Base-by-base conservation (phyloP, 169 alveolate species). In the Plasmodium relictum region DNA sequence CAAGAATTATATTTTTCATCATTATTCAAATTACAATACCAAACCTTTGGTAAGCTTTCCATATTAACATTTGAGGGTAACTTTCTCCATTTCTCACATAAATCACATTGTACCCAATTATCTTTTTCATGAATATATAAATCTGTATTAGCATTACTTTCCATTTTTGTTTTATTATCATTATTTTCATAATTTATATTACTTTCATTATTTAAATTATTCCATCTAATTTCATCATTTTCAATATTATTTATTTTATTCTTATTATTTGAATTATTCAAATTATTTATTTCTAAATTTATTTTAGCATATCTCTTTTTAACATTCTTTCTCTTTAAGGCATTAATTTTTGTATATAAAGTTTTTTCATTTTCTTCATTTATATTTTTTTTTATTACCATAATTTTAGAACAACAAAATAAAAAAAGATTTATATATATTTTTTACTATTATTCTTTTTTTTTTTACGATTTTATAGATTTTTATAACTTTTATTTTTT, bases 51-150 rank as follows among this genome's bases (percentile, higher is more conserved):
- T 54, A 85, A 69, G 5, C 69, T 71, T 4, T 61, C 63, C 85
- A 85, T 71, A 54, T 71, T 73, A 50, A 48, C 61, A 59, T 85
- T 62, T 48, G 70, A 61, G 6, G 92, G 92, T 37, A 85, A 37
- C 6, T 70, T 68, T 61, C 92, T 58, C 92, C 92, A 85, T 69
- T 85, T 85, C 44, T 71, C 86, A 26, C 92, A 85, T 44, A 50
- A 61, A 44, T 85, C 92, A 73, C 92, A 85, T 69, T 85, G 92
- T 24, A 73, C 92, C 92, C 92, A 85, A 65, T 85, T 85, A 42
- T 78, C 89, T 26, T 78, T 54, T 48, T 78, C 89, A 12, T 63
- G 89, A 41, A 70, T 78, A 65, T 9, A 63, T 20, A 78, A 56
- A 63, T 78, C 89, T 26, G 44, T 62, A 52, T 16, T 73, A 16